A percentile compares a stretch with the other conserved stretches of the same genome.
Conservation (phyloP, 2,329 filamentous ascomycete genomes). For the Didymosphaeria variabile region DNA sequence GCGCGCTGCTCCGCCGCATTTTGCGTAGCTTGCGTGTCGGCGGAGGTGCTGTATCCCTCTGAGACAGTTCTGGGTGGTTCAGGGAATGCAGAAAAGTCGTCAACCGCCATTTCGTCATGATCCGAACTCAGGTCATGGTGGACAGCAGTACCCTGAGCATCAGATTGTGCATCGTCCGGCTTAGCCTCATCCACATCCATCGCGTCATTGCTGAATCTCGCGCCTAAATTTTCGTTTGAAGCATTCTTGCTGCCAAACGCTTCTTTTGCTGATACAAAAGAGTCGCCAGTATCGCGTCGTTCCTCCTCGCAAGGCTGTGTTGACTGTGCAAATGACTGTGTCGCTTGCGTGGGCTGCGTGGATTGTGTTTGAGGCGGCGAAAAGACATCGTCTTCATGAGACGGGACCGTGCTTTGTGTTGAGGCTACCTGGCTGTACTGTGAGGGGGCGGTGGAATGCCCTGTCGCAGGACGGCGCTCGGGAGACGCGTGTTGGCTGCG, state of each 20-base stretch:
- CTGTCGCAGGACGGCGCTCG: constrained; percentile 42
- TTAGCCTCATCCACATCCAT: constrained; percentile 46
- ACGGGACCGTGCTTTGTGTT: constrained; percentile 43
- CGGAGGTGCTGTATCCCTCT: constrained; percentile 43
- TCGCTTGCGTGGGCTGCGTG: constrained; percentile 44
- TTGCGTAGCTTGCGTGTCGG: constrained; percentile 44
- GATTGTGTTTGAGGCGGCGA: constrained; percentile 43
- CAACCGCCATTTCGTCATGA: constrained; percentile 28
- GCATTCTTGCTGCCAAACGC: constrained; percentile 45
- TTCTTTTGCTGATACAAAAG: constrained; percentile 60
- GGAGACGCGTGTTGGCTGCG: constrained; percentile 53
- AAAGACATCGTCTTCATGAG: constrained; percentile 41
- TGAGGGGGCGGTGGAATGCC: constrained; percentile 17
- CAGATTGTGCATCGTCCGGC: constrained; percentile 30
- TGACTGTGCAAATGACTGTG: constrained; percentile 39
- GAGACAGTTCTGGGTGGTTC: constrained; percentile 35
- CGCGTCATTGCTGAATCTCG: constrained; percentile 32
- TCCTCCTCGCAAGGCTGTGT: constrained; percentile 32
- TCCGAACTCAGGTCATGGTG: constrained; percentile 33
- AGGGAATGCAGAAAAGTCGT: constrained; percentile 29
- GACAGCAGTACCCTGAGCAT: constrained; percentile 37
- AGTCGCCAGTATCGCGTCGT: constrained; percentile 51
- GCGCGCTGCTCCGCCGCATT: constrained; percentile 35
- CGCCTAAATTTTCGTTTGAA: constrained; percentile 36
- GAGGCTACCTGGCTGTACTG: constrained; percentile 29